Conservation (phyloP, 768 basidiomycete species). For the Wakefieldia striispora region DNA sequence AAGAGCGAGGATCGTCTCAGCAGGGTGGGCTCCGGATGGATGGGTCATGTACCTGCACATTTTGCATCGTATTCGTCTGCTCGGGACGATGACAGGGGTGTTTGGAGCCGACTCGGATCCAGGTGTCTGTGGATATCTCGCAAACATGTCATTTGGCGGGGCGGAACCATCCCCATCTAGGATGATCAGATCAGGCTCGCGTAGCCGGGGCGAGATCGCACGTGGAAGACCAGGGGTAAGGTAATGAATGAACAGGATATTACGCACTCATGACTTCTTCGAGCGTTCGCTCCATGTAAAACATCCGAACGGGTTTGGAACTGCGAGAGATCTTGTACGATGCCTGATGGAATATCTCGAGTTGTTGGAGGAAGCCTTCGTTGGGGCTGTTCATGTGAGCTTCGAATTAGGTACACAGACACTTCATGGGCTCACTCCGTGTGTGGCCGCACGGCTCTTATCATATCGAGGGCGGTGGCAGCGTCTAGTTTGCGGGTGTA, state of each 20-base stretch:
- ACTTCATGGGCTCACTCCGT: conserved; percentile 56
- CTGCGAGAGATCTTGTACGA: conserved; percentile 63
- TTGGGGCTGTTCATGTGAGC: conserved; percentile 63
- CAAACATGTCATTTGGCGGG: conserved; percentile 71
- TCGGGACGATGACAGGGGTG: conserved; percentile 53
- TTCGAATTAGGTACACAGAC: not conserved
- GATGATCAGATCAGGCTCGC: conserved; percentile 7
- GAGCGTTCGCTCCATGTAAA: conserved; percentile 75
- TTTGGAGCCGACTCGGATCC: conserved; percentile 52
- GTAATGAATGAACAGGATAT: not conserved
- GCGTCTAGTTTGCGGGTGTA: conserved; percentile 57
- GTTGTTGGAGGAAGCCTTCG: conserved; percentile 74
- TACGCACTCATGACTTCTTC: conserved; percentile 77
- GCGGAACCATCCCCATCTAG: conserved; percentile 73
- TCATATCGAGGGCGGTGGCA: conserved; percentile 63
- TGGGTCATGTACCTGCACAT: conserved; percentile 68
- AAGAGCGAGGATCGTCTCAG: not conserved
- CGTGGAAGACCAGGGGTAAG: not conserved
- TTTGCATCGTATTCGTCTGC: conserved; percentile 81
- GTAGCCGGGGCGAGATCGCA: not conserved
- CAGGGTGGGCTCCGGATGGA: not conserved
- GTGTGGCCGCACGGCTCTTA: conserved; percentile 61
- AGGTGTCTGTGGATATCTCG: conserved; percentile 66
- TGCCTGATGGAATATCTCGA: conserved; percentile 75
- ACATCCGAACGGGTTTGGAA: conserved; percentile 74